Evolutionary conservation across 768 basidiomycete genomes (phyloP), one percentile per base, ranked within the genome.

Genomic region (Russula lepida): DNA sequence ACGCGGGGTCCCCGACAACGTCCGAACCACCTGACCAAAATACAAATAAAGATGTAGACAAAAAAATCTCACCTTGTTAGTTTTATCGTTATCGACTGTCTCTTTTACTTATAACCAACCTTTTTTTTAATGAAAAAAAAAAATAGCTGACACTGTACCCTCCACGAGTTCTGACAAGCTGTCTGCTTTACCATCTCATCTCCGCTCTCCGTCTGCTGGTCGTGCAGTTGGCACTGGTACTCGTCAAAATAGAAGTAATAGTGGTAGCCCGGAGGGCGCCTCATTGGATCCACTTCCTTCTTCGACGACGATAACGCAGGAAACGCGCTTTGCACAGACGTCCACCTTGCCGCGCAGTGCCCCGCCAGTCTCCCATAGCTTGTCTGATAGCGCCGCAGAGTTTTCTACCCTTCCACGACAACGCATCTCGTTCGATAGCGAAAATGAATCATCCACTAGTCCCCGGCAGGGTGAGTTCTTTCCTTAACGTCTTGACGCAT

Each of bases 351-450:
- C 30, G 63, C 69, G 23, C 9, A 3, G 43, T 1, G 43, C 21
- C 3, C 9, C 9, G n/a, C 43, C 8, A n/a, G 4, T 44, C 43
- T 44, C 43, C 43, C 11, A 44, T 6, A 44, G 43, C 21, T 21
- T 44, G 1, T 44, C 43, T 44, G 43, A 44, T 21, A 62, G 63
- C 33, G 7, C 17, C 41, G 51, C 60, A 68, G 51, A 56, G 28
- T 12, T 69, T 63, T 7, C 72, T 54, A 78, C 76, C 7, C 79
- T 78, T 2, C 77, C 82, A 3, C 74, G 71, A 39, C 81, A 81
- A 62, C 78, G 80, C 43, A 76, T 82, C 37, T 82, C 81, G 0
- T 81, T 82, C 21, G 84, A 86, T 32, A 81, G 78, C 61, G 82
- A 83, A 27, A 68, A 68, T 15, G 79, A 77, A 23, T 68, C 73